phyloP scores from a whole-genome alignment of 768 basidiomycete species.

The Xerocomus potaroensis region DNA sequence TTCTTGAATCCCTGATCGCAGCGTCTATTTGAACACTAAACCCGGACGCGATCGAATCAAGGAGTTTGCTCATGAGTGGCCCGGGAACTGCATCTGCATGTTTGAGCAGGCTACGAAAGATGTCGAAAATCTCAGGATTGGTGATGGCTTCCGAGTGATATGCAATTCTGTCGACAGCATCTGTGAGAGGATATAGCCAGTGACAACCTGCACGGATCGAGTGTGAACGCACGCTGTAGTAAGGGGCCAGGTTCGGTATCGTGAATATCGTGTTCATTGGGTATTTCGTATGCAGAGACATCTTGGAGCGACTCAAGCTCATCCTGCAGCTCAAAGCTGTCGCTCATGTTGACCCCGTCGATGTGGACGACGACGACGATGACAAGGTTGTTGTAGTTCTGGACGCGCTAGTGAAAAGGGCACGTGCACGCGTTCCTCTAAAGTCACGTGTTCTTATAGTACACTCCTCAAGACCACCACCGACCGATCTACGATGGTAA shows the following conservation, averaged over 20 bases:
- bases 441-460: background rate
- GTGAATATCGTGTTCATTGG: slow-evolving; percentile 61
- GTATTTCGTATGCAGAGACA: slow-evolving; percentile 57
- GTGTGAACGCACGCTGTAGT: slow-evolving; percentile 49
- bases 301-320: slow-evolving; percentile 67
- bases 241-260: slow-evolving; percentile 51
- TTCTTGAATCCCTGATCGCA: slow-evolving; percentile 62
- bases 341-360: slow-evolving; percentile 30
- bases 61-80: slow-evolving; percentile 71
- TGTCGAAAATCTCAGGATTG: slow-evolving; percentile 70
- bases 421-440: slow-evolving; percentile 25
- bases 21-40: slow-evolving; percentile 70
- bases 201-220: background rate
- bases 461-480: slow-evolving; percentile 7
- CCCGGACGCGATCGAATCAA: slow-evolving; percentile 82
- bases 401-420: slow-evolving; percentile 12
- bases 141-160: slow-evolving; percentile 69
- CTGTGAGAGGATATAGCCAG: slow-evolving; percentile 34
- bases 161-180: slow-evolving; percentile 78
- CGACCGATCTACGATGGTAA: too few species aligned
- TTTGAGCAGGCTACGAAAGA: slow-evolving; percentile 80
- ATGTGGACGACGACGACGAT: background rate
- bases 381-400: background rate
- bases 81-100: slow-evolving; percentile 59
- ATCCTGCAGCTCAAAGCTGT: slow-evolving; percentile 72